Conservation (phyloP, 116 monocot species). For the Dioscorea cayenensis region DNA sequence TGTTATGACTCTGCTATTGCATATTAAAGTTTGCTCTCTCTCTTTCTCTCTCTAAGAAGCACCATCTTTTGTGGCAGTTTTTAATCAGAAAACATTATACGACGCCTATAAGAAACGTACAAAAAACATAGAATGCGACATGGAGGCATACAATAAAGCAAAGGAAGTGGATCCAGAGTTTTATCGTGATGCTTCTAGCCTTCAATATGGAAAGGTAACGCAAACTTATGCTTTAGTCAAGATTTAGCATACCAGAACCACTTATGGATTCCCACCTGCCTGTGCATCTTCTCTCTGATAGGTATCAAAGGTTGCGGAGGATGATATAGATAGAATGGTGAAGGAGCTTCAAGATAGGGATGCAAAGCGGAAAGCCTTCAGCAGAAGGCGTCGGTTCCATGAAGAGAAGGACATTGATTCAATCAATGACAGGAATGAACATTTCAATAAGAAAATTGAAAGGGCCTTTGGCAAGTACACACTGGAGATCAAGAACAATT, state of each 20-base stretch:
- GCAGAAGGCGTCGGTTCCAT: slow-evolving; percentile 89
- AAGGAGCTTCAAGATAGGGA: slow-evolving; percentile 85
- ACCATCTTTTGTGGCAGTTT: slow-evolving; percentile 45
- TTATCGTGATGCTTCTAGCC: slow-evolving; percentile 89
- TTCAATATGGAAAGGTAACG: slow-evolving; percentile 90
- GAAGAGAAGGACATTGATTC: slow-evolving; percentile 98
- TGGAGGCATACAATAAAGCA: slow-evolving; percentile 91
- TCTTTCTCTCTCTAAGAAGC: not conserved
- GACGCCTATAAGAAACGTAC: slow-evolving; percentile 91
- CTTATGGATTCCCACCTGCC: not conserved
- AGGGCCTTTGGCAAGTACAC: slow-evolving; percentile 97
- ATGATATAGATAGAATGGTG: slow-evolving; percentile 89
- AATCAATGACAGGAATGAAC: slow-evolving; percentile 96
- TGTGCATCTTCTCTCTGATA: slow-evolving; percentile 5
- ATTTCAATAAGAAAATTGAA: slow-evolving; percentile 99
- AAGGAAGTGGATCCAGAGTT: slow-evolving; percentile 97
- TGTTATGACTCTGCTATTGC: too few relatives aligned
- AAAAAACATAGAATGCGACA: slow-evolving; percentile 67
- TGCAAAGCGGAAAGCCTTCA: slow-evolving; percentile 65
- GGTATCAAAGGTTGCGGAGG: slow-evolving; percentile 56
- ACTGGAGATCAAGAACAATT: slow-evolving; percentile 96
- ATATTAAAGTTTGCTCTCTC: too few relatives aligned
- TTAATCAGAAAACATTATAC: slow-evolving; percentile 92
- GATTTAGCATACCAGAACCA: not conserved
- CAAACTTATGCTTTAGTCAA: not conserved